A percentile compares a stretch with the other conserved stretches of the same genome.
Conservation (phyloP, 2,329 filamentous ascomycete genomes). For the Colletotrichum graminicola region DNA sequence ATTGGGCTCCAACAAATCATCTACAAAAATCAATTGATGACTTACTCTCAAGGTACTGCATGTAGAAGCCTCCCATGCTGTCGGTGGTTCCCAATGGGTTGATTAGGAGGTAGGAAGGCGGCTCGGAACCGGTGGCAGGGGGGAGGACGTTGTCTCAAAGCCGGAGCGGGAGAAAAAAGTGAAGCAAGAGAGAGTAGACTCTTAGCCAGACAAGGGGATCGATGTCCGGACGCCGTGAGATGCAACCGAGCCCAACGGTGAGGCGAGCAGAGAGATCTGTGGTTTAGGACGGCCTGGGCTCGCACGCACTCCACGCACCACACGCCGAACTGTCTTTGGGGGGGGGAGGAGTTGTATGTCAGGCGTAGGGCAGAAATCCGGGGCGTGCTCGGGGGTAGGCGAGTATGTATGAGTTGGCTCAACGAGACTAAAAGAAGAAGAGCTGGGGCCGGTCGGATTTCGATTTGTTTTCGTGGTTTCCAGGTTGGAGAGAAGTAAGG, state of each 20-base stretch:
- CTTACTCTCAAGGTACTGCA: constrained; percentile 82
- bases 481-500: constrained; percentile 32
- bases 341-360: constrained; percentile 37
- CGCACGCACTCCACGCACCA: constrained; percentile 34
- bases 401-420: constrained; percentile 34
- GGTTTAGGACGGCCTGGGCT: constrained; percentile 45
- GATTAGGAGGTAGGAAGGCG: constrained; percentile 18
- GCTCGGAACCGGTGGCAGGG: constrained; percentile 24
- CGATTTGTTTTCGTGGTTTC: constrained; percentile 21
- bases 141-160: constrained; percentile 32
- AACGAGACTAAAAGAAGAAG: constrained; percentile 19
- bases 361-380: constrained; percentile 43
- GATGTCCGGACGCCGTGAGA: constrained; percentile 53
- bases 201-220: constrained; percentile 50
- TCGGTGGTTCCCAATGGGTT: constrained; percentile 47
- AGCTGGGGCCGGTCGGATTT: constrained; percentile 32
- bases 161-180: constrained; percentile 28
- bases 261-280: constrained; percentile 53
- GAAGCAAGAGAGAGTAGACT: constrained; percentile 44
- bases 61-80: constrained; percentile 75
- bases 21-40: constrained; percentile 50
- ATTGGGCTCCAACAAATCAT: constrained; percentile 36
- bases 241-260: constrained; percentile 69
- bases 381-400: constrained; percentile 28
- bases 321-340: constrained; percentile 20